phyloP scores from a whole-genome alignment of 1,284 basidiomycete genomes.

The Cerioporus squamosus region DNA sequence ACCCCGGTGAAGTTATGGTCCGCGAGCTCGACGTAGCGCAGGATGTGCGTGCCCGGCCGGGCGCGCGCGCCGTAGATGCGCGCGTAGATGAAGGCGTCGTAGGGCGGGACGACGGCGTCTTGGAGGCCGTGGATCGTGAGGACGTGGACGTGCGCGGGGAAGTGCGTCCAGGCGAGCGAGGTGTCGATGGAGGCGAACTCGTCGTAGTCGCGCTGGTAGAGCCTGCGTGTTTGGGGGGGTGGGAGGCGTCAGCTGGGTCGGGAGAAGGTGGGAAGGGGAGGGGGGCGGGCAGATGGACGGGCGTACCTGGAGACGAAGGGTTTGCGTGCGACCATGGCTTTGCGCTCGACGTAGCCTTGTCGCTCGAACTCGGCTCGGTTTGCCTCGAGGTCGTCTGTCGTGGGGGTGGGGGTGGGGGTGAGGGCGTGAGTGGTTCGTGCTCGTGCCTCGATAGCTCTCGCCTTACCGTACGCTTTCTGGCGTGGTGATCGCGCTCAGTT shows the following conservation, averaged over 20 bases:
- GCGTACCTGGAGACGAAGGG: slow-evolving; percentile 41
- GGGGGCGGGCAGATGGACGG: not conserved
- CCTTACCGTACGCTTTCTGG: slow-evolving; percentile 29
- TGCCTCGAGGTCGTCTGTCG: slow-evolving; percentile 9
- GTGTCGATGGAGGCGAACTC: slow-evolving; percentile 66
- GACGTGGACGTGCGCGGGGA: slow-evolving; percentile 63
- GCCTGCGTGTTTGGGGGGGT: slow-evolving; percentile 29
- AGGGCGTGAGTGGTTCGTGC: too few species aligned
- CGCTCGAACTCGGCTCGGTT: slow-evolving; percentile 52
- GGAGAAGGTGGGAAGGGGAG: not conserved
- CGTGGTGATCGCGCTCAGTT: not conserved
- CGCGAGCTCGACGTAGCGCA: slow-evolving; percentile 68
- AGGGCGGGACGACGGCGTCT: slow-evolving; percentile 71
- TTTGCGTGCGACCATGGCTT: slow-evolving; percentile 64
- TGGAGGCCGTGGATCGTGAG: slow-evolving; percentile 71
- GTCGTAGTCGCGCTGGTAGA: slow-evolving; percentile 62
- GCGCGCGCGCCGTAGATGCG: slow-evolving; percentile 56
- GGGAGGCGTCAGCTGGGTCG: too few species aligned
- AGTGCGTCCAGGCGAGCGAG: slow-evolving; percentile 63
- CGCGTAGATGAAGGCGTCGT: slow-evolving; percentile 73
- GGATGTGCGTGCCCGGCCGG: slow-evolving; percentile 69
- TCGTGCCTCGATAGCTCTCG: too few species aligned
- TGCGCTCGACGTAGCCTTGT: slow-evolving; percentile 63
- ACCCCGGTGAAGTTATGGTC: slow-evolving; percentile 77
- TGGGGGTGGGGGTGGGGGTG: not conserved